Evolutionary conservation across 2,329 filamentous ascomycete genomes (phyloP).

Genomic region (Botrytis deweyae): DNA sequence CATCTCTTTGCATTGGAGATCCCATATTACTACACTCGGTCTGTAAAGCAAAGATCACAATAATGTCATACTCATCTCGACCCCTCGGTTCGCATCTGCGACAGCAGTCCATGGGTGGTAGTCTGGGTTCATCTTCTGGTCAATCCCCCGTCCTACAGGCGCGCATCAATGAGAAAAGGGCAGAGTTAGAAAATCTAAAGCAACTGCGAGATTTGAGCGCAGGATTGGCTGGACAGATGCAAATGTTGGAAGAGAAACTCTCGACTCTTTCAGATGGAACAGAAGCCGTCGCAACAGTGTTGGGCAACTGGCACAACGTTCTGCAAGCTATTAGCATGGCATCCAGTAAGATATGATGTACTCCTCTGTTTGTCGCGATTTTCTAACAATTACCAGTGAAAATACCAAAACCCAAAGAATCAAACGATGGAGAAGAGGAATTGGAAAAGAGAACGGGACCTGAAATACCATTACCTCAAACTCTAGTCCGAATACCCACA

Average conservation of each 20-base stretch:
- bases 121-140: conserved; percentile 46
- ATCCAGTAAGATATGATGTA: conserved; percentile 57
- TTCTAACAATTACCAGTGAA: conserved; percentile 52
- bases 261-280: conserved; percentile 77
- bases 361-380: background rate
- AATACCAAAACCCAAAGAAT: conserved; percentile 59
- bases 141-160: conserved; percentile 70
- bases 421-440: conserved; percentile 44
- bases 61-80: conserved; percentile 57
- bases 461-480: conserved; percentile 66
- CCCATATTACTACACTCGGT: background rate
- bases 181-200: conserved; percentile 75
- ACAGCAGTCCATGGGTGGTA: conserved; percentile 55
- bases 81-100: conserved; percentile 67
- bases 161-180: conserved; percentile 82
- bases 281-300: conserved; percentile 55
- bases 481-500: conserved; percentile 79
- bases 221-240: conserved; percentile 78
- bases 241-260: conserved; percentile 75
- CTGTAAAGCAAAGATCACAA: conserved; percentile 4
- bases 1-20: conserved; percentile 7
- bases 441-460: conserved; percentile 42
- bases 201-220: conserved; percentile 77
- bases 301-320: conserved; percentile 58
- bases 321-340: conserved; percentile 84